phyloP scores from a whole-genome alignment of 2,329 filamentous ascomycete species.

The Emergomyces africanus region DNA sequence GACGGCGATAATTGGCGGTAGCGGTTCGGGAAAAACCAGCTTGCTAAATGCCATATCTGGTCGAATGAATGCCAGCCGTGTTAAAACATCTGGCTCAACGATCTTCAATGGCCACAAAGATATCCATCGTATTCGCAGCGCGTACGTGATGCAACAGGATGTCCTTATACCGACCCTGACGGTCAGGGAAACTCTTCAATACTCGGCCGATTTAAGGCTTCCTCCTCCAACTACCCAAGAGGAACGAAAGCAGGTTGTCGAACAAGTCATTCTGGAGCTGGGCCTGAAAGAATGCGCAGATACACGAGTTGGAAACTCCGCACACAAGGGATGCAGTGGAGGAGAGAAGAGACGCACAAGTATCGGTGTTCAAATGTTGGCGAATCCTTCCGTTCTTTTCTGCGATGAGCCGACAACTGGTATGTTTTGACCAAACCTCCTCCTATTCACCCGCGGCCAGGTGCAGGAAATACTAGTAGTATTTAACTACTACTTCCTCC shows the following conservation, averaged over 20 bases:
- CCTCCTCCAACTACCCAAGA: constrained; percentile 47
- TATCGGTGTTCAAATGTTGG: constrained; percentile 66
- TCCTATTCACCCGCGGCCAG: background rate
- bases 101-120: constrained; percentile 50
- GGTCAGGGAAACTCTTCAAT: constrained; percentile 60
- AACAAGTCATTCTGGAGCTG: constrained; percentile 63
- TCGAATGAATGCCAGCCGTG: constrained; percentile 47
- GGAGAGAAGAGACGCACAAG: constrained; percentile 66
- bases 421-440: background rate
- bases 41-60: constrained; percentile 59
- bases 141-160: constrained; percentile 59
- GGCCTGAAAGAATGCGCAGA: constrained; percentile 66
- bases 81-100: constrained; percentile 39
- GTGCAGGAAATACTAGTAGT: background rate
- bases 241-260: constrained; percentile 52
- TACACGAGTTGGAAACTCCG: constrained; percentile 57
- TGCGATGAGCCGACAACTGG: constrained; percentile 70
- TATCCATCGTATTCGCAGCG: constrained; percentile 36
- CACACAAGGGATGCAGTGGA: constrained; percentile 63
- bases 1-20: constrained; percentile 64
- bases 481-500: background rate
- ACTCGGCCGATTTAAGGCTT: constrained; percentile 59
- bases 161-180: constrained; percentile 60
- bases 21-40: constrained; percentile 61
- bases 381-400: constrained; percentile 65